A percentile compares a stretch with the other conserved stretches of the same genome.
Conservation (phyloP, 169 alveolate species). For the Blepharisma undulans region DNA sequence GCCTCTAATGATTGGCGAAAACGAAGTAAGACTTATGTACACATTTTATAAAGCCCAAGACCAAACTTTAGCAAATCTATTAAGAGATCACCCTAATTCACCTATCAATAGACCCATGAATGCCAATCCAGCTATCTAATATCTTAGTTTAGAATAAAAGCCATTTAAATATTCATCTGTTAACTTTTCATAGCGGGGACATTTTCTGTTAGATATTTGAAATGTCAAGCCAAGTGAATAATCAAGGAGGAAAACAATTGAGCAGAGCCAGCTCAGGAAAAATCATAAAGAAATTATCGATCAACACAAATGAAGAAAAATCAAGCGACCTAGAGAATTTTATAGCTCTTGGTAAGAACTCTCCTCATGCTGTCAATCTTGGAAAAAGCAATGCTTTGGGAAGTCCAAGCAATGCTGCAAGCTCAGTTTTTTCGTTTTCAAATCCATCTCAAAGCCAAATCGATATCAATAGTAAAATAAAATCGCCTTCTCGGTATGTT, state of each 20-base stretch:
- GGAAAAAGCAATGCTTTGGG: neutral
- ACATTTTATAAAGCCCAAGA: conserved; percentile 89
- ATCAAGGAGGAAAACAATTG: neutral
- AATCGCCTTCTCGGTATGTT: neutral
- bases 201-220: conserved; percentile 3
- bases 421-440: neutral
- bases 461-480: neutral
- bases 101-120: conserved; percentile 9
- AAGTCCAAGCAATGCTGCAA: neutral
- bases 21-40: conserved; percentile 91
- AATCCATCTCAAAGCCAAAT: neutral
- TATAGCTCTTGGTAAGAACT: conserved; percentile 4
- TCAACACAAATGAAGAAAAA: neutral
- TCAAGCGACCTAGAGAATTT: neutral
- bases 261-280: neutral
- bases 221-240: conserved; percentile 7
- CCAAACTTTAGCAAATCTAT: conserved; percentile 54
- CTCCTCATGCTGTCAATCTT: neutral
- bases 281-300: neutral
- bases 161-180: neutral
- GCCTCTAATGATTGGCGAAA: conserved; percentile 76
- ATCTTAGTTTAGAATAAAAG: neutral
- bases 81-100: conserved; percentile 33
- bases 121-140: neutral
- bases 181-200: neutral